These are phyloP conservation scores for Pharus latifolius DNA, from an alignment of 176 grass and related monocot genomes.

Conservation along the genomic window DNA sequence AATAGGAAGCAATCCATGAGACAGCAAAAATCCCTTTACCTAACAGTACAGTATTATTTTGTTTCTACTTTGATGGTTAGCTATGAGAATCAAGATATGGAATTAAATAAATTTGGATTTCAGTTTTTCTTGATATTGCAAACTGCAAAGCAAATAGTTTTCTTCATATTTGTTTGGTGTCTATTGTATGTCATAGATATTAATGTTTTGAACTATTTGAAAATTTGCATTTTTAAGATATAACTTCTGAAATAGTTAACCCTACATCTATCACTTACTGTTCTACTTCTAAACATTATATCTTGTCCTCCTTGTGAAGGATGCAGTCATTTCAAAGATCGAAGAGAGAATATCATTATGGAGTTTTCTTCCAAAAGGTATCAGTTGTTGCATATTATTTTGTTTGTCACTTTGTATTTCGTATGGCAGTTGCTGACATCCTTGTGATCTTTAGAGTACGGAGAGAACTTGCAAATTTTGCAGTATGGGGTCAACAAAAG, in stretches of 20 bases:
- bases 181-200: background rate
- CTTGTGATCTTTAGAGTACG: slow-evolving; percentile 45
- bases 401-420: background rate
- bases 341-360: slow-evolving; percentile 81
- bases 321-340: slow-evolving; percentile 48
- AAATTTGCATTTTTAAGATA: background rate
- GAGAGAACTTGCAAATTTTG: slow-evolving; percentile 48
- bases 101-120: background rate
- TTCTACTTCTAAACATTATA: slow-evolving; percentile 12
- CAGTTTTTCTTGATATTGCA: background rate
- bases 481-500: slow-evolving; percentile 32
- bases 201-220: background rate
- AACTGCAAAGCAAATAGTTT: background rate
- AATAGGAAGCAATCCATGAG: background rate
- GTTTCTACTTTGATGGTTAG: background rate
- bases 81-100: background rate
- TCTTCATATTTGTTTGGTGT: background rate
- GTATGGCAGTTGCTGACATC: background rate
- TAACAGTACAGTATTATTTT: background rate
- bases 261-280: background rate
- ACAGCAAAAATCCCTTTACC: background rate
- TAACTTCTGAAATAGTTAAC: background rate
- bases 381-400: background rate
- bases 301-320: slow-evolving; percentile 35
- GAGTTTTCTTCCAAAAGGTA: slow-evolving; percentile 95